Evolutionary conservation across 176 grass and related monocot species (phyloP).

Genomic region (Triticum turgidum): DNA sequence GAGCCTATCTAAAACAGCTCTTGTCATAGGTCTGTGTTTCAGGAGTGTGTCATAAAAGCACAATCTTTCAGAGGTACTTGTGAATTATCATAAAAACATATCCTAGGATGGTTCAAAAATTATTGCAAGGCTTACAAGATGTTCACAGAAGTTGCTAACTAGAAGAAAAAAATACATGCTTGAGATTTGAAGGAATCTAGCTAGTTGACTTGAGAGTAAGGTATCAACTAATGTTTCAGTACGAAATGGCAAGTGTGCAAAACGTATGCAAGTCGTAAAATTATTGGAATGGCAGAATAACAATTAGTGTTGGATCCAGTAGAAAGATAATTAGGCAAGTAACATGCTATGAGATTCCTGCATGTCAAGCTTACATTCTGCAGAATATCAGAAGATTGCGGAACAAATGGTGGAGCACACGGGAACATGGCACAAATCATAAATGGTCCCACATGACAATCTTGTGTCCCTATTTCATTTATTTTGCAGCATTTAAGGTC

Average conservation of each 20-base stretch:
- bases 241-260: not conserved
- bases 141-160: no score
- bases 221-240: not conserved
- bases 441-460: constrained; percentile 32
- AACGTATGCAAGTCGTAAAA: not conserved
- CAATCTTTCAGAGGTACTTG: not conserved
- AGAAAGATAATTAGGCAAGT: not conserved
- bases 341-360: constrained; percentile 25
- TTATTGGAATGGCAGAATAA: not conserved
- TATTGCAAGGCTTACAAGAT: no score
- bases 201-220: no score
- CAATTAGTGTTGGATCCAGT: not conserved
- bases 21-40: not conserved
- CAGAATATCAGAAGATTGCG: not conserved
- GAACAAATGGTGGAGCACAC: constrained; percentile 19
- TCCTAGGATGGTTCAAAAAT: not conserved
- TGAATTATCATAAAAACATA: not conserved
- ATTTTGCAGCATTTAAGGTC: not conserved
- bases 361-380: constrained; percentile 5
- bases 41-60: not conserved
- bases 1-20: not conserved
- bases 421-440: constrained; percentile 8
- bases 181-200: no score
- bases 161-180: no score
- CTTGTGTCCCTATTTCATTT: not conserved